Conservation (phyloP, 305 asterid species). For the Nicotiana rustica region DNA sequence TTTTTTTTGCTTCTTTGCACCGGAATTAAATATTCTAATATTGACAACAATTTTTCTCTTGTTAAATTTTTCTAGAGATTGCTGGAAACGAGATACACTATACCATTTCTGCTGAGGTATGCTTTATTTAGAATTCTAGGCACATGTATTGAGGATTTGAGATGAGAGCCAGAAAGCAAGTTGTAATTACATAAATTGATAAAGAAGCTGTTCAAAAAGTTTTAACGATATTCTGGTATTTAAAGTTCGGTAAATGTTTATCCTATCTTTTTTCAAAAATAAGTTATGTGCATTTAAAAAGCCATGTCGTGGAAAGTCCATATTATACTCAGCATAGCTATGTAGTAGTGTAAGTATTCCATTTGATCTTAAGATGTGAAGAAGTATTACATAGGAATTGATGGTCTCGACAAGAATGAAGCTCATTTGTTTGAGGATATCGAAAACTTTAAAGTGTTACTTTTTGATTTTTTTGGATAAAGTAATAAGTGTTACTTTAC, state of each 20-base stretch:
- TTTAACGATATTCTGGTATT: not conserved
- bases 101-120: slow-evolving; percentile 79
- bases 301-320: not conserved
- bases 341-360: not conserved
- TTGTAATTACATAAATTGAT: not conserved
- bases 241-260: slow-evolving; percentile 1
- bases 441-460: slow-evolving; percentile 7
- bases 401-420: not conserved
- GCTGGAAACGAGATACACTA: slow-evolving; percentile 60
- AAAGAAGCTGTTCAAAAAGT: slow-evolving; percentile 1
- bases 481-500: too few species aligned
- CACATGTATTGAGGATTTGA: not conserved
- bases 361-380: slow-evolving; percentile 7
- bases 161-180: not conserved
- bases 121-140: slow-evolving; percentile 8
- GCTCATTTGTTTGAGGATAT: not conserved
- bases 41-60: slow-evolving; percentile 7
- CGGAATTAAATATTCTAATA: not conserved
- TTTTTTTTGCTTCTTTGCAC: slow-evolving; percentile 14
- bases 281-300: not conserved
- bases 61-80: slow-evolving; percentile 54
- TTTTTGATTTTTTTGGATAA: not conserved
- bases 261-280: not conserved
- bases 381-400: slow-evolving; percentile 20
- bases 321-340: not conserved